Base-by-base conservation (phyloP, 202 grass and related monocot species). In the Setaria viridis region DNA sequence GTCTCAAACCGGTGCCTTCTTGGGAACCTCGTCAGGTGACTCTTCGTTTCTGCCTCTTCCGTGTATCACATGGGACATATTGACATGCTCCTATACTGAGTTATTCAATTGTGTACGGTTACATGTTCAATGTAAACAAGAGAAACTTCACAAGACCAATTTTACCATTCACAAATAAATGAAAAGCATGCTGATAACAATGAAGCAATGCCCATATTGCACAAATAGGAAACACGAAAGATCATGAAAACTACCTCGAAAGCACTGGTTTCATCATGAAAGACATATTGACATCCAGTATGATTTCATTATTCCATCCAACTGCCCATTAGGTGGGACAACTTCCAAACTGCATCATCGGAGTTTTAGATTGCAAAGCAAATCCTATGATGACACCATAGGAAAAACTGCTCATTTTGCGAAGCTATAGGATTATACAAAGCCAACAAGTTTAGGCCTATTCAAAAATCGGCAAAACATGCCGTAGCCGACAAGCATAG, bases 171-270 rank as follows among this genome's bases (percentile, higher is more conserved):
- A 41, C 39, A 41, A 41, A 41, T 41, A 41, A 41, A 41, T 5
- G 5, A 41, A 41, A 41, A 41, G 39, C 39, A 5, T 3, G 5
- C 5, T 5, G 5, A 41, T 41, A 41, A 41, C 5, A 41, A 2
- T 41, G 39, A 41, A 5, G 5, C 39, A 41, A 41, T 41, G 6
- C 39, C 39, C 39, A 41, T 41, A 88, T 66, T 5, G 11, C 74
- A 84, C 7, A 48, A 48, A 48, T 48, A 48, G 46, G 46, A 11
- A 48, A 48, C 9, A 12, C 46, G 10, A 12, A 41, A 37, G 4
- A 37, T 37, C 35, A 37, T 37, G 35, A 37, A 37, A 3, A 37
- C 35, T 47, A 47, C 97, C 83, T 99, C 97, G 90, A 99, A 99
- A n/a, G 92, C 97, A n/a, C 97, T 94, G 16, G 87, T 97, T 2